These are phyloP conservation scores for Fistulifera solaris DNA, from an alignment of 108 stramenopile genomes.

Conservation along the genomic window DNA sequence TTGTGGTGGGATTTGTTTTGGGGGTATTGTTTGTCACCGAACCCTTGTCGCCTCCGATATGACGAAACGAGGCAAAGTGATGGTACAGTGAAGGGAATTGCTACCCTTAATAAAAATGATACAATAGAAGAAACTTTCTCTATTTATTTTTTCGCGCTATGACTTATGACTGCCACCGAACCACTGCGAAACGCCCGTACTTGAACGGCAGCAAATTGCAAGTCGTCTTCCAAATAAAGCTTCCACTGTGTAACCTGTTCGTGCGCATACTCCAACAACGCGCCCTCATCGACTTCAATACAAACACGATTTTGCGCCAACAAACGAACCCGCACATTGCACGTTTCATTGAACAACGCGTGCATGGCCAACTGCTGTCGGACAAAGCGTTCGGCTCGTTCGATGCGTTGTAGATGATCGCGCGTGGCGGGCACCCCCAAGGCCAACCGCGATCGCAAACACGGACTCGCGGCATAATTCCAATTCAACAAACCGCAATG, in stretches of 20 bases:
- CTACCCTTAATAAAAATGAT: no score
- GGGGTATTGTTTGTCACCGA: constrained; percentile 49
- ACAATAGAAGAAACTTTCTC: no score
- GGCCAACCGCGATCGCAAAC: constrained; percentile 83
- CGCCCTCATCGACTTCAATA: constrained; percentile 54
- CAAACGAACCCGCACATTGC: constrained; percentile 61
- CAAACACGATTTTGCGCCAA: constrained; percentile 48
- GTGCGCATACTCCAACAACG: background rate
- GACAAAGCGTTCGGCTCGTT: constrained; percentile 60
- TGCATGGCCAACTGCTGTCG: constrained; percentile 15
- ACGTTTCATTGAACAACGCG: constrained; percentile 22
- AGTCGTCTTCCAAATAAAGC: constrained; percentile 12
- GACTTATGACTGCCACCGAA: constrained; percentile 12
- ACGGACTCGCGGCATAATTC: constrained; percentile 89
- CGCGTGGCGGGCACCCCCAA: constrained; percentile 77
- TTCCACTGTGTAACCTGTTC: constrained; percentile 9
- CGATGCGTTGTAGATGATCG: constrained; percentile 60
- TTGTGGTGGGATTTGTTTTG: constrained; percentile 52
- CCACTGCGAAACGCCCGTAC: constrained; percentile 42
- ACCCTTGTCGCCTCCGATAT: background rate
- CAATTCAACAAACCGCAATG: constrained; percentile 81
- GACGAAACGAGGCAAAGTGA: no score
- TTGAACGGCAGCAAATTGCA: constrained; percentile 33
- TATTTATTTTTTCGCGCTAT: background rate
- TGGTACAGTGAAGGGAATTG: background rate